A percentile compares a stretch with the other conserved stretches of the same genome.
These are phyloP conservation scores for Heritiera littoralis DNA, from an alignment of 345 rosid species.

Conservation along the genomic window DNA sequence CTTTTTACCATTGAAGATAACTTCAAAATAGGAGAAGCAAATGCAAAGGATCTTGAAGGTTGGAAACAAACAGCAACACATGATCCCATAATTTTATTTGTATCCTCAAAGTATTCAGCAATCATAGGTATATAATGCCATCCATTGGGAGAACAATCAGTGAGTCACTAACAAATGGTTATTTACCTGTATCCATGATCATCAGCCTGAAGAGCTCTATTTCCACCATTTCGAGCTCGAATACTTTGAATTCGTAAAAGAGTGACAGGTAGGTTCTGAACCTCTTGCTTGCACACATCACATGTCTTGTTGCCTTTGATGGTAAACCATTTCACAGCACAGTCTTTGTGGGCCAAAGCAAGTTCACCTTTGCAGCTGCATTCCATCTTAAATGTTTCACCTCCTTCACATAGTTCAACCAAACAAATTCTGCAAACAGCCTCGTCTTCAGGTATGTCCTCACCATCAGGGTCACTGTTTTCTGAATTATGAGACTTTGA, in stretches of 20 bases:
- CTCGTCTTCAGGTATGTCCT: conserved; percentile 91
- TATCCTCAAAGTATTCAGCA: background rate
- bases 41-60: background rate
- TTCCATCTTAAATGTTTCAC: conserved; percentile 95
- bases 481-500: conserved; percentile 42
- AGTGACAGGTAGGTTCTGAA: conserved; percentile 81
- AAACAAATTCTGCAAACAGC: conserved; percentile 95
- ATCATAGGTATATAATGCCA: background rate
- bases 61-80: background rate
- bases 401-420: conserved; percentile 88
- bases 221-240: conserved; percentile 36
- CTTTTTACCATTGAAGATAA: background rate
- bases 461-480: conserved; percentile 57
- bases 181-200: conserved; percentile 50
- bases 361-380: conserved; percentile 99
- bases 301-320: conserved; percentile 93
- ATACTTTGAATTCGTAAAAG: conserved; percentile 71
- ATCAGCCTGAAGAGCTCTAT: conserved; percentile 38
- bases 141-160: background rate
- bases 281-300: conserved; percentile 90
- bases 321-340: conserved; percentile 94
- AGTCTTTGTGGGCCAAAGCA: conserved; percentile 88
- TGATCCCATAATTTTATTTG: background rate
- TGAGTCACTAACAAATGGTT: background rate
- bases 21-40: conserved; percentile 3